These are phyloP conservation scores for Scleromitrula shiraiana DNA, from an alignment of 2,329 filamentous ascomycete genomes.

Conservation along the genomic window DNA sequence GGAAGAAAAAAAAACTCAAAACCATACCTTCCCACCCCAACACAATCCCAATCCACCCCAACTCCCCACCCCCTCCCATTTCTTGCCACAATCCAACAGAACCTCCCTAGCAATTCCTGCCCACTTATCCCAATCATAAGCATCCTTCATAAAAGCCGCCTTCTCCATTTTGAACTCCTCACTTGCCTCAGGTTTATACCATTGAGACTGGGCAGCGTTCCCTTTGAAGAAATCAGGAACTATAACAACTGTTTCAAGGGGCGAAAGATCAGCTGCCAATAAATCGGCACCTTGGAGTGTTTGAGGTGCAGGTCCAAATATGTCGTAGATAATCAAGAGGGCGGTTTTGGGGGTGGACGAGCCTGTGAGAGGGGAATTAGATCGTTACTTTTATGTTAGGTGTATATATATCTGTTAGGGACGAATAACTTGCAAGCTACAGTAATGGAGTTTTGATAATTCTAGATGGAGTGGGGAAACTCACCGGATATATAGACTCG, in stretches of 20 bases:
- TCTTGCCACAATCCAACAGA: constrained; percentile 28
- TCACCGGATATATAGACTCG: constrained; percentile 6
- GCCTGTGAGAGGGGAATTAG: constrained; percentile 29
- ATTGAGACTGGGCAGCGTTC: constrained; percentile 34
- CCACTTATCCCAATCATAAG: not conserved
- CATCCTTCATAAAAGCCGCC: constrained; percentile 4
- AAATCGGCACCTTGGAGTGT: constrained; percentile 63
- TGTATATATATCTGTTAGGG: not conserved
- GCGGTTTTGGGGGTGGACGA: constrained; percentile 42
- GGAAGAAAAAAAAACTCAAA: too few relatives aligned
- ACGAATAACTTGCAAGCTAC: too few relatives aligned
- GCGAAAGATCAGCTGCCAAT: constrained; percentile 41
- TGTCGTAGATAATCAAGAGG: constrained; percentile 51
- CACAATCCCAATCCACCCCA: constrained; percentile 24
- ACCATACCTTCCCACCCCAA: constrained; percentile 25
- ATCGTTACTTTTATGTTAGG: not conserved
- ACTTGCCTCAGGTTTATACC: constrained; percentile 42
- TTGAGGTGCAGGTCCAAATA: constrained; percentile 62
- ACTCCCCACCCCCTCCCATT: constrained; percentile 45
- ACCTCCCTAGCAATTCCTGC: constrained; percentile 26
- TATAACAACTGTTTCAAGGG: constrained; percentile 52
- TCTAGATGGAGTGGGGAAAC: not conserved
- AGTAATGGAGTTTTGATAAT: not conserved
- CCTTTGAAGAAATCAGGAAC: constrained; percentile 89
- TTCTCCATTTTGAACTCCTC: constrained; percentile 35